Evolutionary conservation across 805 yeast genomes (phyloP), one percentile per base, ranked within the genome.

Genomic region (Kuraishia capsulata): DNA sequence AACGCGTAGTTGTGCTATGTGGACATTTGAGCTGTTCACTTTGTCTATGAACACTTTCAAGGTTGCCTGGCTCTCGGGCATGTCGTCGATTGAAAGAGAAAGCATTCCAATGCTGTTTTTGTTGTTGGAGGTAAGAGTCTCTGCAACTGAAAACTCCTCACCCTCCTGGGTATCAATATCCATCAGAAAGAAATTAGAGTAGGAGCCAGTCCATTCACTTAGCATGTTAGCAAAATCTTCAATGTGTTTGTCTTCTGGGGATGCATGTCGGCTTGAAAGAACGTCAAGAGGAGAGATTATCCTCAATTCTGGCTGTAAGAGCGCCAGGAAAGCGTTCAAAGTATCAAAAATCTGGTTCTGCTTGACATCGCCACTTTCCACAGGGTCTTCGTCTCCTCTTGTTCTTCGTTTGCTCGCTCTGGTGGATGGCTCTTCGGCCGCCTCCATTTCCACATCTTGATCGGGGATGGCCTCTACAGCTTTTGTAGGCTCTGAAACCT

Each of bases 361-460:
- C n/a, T n/a, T n/a, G n/a, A n/a, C n/a, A n/a, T n/a, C n/a, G n/a
- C n/a, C n/a, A n/a, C n/a, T n/a, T n/a, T n/a, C n/a, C n/a, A n/a
- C n/a, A 10, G 30, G 41, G 3, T 30, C 38, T n/a, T 30, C 14
- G 16, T 23, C 21, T 11, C 18, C 35, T 19, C 20, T 35, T 31
- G 40, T 39, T 33, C 62, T 57, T 19, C 72, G 45, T 44, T 67
- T 69, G 41, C 71, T 67, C 6, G 59, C 47, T 42, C 71, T 48
- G 11, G 19, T 16, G 9, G 8, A 8, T 8, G 26, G 26, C 11
- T 23, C 26, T 23, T 23, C 26, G 10, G 8, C 11, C 8, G 26
- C 8, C 26, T 23, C 26, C 8, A 11, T 17, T 8, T 36, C 59
- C 65, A 10, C 53, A 53, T 49, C 49, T 28, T 50, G 49, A 33